phyloP scores from a whole-genome alignment of 73 alveolate species.

The Stentor roeselii region DNA sequence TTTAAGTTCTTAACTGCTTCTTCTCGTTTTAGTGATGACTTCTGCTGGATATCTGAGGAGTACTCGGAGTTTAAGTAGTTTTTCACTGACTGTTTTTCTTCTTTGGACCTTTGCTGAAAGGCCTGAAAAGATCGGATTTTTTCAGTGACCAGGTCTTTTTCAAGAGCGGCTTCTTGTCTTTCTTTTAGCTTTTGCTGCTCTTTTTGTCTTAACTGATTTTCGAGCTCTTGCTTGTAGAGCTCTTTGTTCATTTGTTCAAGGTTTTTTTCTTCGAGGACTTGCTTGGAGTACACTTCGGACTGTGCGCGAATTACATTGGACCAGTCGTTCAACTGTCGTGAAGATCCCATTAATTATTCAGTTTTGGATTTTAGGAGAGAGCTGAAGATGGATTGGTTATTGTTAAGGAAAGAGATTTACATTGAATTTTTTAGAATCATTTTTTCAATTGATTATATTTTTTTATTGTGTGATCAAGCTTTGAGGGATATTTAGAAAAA shows the following conservation, averaged over 20 bases:
- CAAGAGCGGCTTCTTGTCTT: neutral
- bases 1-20: neutral
- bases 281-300: neutral
- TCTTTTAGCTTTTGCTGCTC: neutral
- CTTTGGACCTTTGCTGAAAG: neutral
- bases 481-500: no score
- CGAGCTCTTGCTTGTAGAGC: constrained; percentile 54
- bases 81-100: neutral
- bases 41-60: neutral
- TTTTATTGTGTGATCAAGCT: no score
- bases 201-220: constrained; percentile 16
- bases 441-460: no score
- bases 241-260: neutral
- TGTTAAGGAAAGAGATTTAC: no score
- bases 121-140: neutral
- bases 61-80: neutral
- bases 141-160: neutral
- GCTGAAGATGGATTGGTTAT: no score
- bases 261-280: neutral
- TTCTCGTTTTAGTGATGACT: neutral
- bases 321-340: neutral
- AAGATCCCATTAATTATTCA: neutral
- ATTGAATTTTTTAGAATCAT: no score
- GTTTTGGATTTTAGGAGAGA: no score
- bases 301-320: neutral